Evolutionary conservation across 176 grass and related monocot genomes (phyloP), one percentile per base, ranked within the genome.

Genomic region (Ananas comosus): DNA sequence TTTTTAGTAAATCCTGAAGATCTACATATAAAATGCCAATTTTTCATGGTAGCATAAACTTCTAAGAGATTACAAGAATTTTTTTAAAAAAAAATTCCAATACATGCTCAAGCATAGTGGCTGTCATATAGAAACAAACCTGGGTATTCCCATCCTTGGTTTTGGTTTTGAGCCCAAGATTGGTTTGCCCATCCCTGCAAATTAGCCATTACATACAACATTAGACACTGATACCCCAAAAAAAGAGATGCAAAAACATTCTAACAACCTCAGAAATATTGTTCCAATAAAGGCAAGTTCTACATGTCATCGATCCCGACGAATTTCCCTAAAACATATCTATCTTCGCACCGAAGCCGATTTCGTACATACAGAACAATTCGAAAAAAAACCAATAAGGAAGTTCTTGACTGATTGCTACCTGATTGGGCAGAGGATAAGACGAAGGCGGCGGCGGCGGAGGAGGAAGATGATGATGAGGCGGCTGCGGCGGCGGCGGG

Each of bases 61-160:
- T 42, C 33, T 42, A 7, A 1, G 33, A 42, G 33, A 42, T 42
- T 42, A 42, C 33, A 42, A 42, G 33, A 42, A 42, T 64, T 21
- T 2, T n/a, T n/a, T n/a, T 48, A 48, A 67, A 68, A 80, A 74
- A 68, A 48, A 51, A 79, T 4, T 65, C 24, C 14, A 82, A 17
- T 16, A 63, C 53, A 17, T 57, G 14, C 8, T 57, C 53, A 13
- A 57, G 21, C 56, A 61, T 22, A 61, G n/a, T 19, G 29, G 10
- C 68, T 69, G 53, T 47, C 72, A 51, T 1, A 63, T 66, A 70
- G 58, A 66, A 17, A 54, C 84, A 72, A 54, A 91, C 88, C 88
- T 81, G 78, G 5, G 64, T 91, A 91, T 84, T 78, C 75, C 75
- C 65, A 78, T 63, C 81, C 84, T 79, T 86, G 81, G 72, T 79